Base-by-base conservation (phyloP, 2,329 filamentous ascomycete genomes). In the Metarhizium sp. region DNA sequence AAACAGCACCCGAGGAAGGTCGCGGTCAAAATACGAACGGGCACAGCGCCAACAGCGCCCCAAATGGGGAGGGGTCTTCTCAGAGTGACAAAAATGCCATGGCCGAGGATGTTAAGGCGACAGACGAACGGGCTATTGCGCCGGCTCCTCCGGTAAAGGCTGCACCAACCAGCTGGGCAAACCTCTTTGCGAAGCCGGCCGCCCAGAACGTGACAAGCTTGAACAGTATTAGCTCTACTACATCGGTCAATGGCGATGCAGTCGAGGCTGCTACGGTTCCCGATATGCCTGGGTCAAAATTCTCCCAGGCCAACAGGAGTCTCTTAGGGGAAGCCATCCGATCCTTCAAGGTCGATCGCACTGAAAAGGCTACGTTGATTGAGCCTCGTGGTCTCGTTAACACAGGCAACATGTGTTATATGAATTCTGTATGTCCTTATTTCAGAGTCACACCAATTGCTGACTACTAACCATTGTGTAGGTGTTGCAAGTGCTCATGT, bases 351-450 rank as follows among this genome's bases (percentile, higher is more conserved):
- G 84, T 91, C 29, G 79, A 82, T 56, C 76, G 78, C 42, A 78
- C 79, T 42, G 75, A 81, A 36, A 89, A 87, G 64, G 76, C 92
- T 61, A 78, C 87, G 18, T 96, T 96, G 66, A 79, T 99, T 52
- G 90, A 97, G 72, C 94, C 94, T 52, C 84, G 92, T 61, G 94
- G 94, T 51, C 80, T 99, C 66, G 88, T 96, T 62, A 99, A 99
- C 73, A 95, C 92, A 45, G 94, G 94, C 51, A 97, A 99, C 68
- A 95, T 97, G 89, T 99, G 94, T 73, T 99, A 99, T 74, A 97
- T 99, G 94, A 99, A 97, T 76, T 96, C 94, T 60, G 92, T 96
- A 79, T 74, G 89, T 75, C n/a, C 47, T 16, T n/a, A 11, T 52
- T 52, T 8, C 25, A 14, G 13, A 18, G 29, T 36, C 18, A 50